Conservation (phyloP, 805 yeast genomes). For the Metschnikowia proteae region DNA sequence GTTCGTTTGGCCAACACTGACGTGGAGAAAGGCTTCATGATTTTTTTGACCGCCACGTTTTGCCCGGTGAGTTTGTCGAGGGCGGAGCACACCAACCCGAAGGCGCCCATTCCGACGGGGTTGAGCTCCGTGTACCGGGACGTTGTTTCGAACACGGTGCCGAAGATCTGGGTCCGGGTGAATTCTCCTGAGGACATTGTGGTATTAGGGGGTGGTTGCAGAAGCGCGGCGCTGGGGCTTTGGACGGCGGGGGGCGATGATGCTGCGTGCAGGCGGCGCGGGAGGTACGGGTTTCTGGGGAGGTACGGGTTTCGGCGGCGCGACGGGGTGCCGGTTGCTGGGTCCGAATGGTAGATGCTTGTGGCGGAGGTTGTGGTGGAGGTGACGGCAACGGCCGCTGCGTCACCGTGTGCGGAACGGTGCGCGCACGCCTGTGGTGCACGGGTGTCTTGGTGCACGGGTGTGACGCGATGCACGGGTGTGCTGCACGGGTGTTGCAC, state of each 20-base stretch:
- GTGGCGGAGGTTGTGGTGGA: background rate
- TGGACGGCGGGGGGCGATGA: no score
- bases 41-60: conserved; percentile 94
- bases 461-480: no score
- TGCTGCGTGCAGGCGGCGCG: no score
- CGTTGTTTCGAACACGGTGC: conserved; percentile 92
- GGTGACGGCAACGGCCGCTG: background rate
- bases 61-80: conserved; percentile 85
- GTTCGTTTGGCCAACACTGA: conserved; percentile 95
- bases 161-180: conserved; percentile 85
- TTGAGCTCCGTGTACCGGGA: conserved; percentile 84
- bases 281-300: no score
- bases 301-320: no score
- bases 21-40: conserved; percentile 95
- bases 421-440: background rate
- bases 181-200: conserved; percentile 43
- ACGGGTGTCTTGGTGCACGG: background rate
- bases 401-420: background rate
- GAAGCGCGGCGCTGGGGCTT: no score
- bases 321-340: no score
- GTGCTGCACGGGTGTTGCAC: no score
- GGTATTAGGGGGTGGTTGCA: background rate
- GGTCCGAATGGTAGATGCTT: no score
- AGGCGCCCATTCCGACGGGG: conserved; percentile 99
- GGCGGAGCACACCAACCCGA: conserved; percentile 96